Base-by-base conservation (phyloP, 306 rosid species). In the Gynostemma pentaphyllum region DNA sequence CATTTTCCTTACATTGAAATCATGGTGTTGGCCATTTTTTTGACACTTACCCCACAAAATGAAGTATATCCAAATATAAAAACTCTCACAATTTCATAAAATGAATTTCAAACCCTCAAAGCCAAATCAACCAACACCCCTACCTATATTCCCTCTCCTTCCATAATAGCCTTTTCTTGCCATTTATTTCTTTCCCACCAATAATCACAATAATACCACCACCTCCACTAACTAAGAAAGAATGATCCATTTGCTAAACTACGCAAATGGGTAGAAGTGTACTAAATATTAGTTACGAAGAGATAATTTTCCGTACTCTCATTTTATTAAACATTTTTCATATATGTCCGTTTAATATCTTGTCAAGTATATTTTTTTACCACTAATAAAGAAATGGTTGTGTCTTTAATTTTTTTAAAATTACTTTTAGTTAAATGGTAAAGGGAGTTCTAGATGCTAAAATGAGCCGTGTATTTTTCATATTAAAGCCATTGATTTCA, bases 1-100 rank as follows among this genome's bases (percentile, higher is more conserved):
- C 71, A 68, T 52, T 68, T 66, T 68, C 52, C 46, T 42, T 56
- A 42, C 64, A n/a, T 68, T 24, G 2, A 19, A 24, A 68, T 68
- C 52, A 68, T 68, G 40, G 40, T 68, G 72, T 68, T 68, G 13
- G 53, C 72, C 72, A 68, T 28, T 14, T 61, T 61, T 52, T 45
- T 49, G 30, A 65, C 69, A 21, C 56, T 65, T 27, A n/a, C n/a
- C 60, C 44, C 21, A 18, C 70, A 48, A 48, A 49, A 2, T 45
- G 22, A 23, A 61, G 0, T 48, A 2, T 48, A 45, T 45, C 44
- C 53, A 32, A 32, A 32, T 32, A 32, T n/a, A n/a, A n/a, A n/a
- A n/a, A n/a, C n/a, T n/a, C n/a, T n/a, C n/a, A n/a, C n/a, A n/a
- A n/a, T n/a, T n/a, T n/a, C n/a, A n/a, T n/a, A 2, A 32, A 32